Evolutionary conservation across 2,329 filamentous ascomycete species (phyloP), one percentile per base, ranked within the genome.

Genomic region (Aaosphaeria arxii): DNA sequence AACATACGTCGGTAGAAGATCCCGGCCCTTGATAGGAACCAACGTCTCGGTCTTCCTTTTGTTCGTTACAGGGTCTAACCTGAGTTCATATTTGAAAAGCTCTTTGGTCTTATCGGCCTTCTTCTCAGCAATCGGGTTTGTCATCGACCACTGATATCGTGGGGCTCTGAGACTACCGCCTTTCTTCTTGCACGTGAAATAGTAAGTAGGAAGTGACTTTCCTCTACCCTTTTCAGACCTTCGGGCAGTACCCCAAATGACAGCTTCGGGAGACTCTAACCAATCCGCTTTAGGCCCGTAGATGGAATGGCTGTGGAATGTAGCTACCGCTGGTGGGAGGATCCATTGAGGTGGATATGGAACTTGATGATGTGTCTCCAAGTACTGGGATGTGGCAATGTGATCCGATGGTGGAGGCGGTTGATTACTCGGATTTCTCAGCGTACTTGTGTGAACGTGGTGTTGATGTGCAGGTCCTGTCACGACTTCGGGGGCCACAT

Each of bases 341-440:
- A 40, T 47, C 66, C 66, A 69, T 43, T 66, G 64, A 33, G 59
- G 58, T 6, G 66, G 66, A 44, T 64, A 62, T 3, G 65, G 63
- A 3, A 64, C 56, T 44, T 65, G 58, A 4, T 56, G 57, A 43
- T 67, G 49, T 30, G 52, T 38, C 43, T 69, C 65, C 1, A 69
- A 52, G 49, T 67, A 64, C 9, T 45, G 30, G 7, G 62, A 49
- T 42, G 65, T 13, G 5, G 54, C 52, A 1, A 30, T 32, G 24
- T 58, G 49, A 24, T 58, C 53, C 24, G 43, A 40, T 24, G 49
- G 46, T 30, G 45, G 32, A 7, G 42, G 41, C 1, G 52, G 42
- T 11, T 45, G 41, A 42, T 45, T 47, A 36, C 38, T 6, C 13
- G 51, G 36, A 28, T 48, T 11, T 11, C 9, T n/a, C 7, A 17